A percentile compares a stretch with the other conserved stretches of the same genome.
phyloP scores from a whole-genome alignment of 805 yeast genomes.

The Candida broadrunensis region DNA sequence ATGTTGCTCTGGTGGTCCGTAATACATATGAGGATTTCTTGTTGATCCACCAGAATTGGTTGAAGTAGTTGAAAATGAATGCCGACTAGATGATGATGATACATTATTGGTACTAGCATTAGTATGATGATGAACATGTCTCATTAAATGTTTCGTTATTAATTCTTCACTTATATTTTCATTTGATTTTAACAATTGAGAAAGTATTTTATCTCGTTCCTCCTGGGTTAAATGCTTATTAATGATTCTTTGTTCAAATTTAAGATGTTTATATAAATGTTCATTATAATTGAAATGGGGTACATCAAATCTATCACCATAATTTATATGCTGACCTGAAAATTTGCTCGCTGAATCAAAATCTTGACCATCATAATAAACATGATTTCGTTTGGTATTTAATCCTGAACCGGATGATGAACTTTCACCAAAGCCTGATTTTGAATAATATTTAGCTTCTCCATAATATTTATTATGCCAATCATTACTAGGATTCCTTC shows the following conservation, averaged over 20 bases:
- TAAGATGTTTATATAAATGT: constrained; percentile 51
- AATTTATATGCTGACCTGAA: constrained; percentile 33
- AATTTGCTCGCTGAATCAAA: constrained; percentile 18
- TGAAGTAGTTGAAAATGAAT: background rate
- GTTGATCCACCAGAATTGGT: background rate
- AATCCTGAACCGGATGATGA: constrained; percentile 19
- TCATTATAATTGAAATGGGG: constrained; percentile 61
- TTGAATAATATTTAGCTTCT: constrained; percentile 30
- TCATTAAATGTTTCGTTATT: constrained; percentile 39
- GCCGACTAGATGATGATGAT: background rate
- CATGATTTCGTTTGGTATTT: constrained; percentile 28
- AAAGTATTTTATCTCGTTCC: constrained; percentile 29
- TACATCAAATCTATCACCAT: constrained; percentile 48
- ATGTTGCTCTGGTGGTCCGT: constrained; percentile 24
- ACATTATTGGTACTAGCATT: background rate
- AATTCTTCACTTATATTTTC: constrained; percentile 33
- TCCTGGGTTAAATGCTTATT: constrained; percentile 26
- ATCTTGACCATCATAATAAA: constrained; percentile 14
- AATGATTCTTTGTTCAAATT: constrained; percentile 43
- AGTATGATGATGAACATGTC: constrained; percentile 26
- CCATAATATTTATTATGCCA: constrained; percentile 39
- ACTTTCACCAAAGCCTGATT: constrained; percentile 6
- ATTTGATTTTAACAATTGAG: constrained; percentile 32
- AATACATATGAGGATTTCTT: constrained; percentile 31
- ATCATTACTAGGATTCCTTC: constrained; percentile 12